Conservation (phyloP, 768 basidiomycete species). For the Kwoniella europaea region DNA sequence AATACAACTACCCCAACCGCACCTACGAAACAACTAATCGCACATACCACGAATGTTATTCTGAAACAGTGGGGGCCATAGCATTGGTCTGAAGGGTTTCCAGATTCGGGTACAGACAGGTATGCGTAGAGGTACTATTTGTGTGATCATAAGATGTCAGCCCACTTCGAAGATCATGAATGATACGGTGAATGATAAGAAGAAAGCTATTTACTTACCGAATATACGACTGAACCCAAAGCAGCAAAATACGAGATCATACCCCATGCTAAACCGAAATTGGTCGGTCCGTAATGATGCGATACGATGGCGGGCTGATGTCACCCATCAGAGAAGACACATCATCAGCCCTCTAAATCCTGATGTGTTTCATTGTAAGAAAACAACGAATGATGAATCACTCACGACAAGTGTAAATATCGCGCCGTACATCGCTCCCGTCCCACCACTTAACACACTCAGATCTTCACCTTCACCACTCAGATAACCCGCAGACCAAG, state of each 20-base stretch:
- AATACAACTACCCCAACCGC: constrained; percentile 40
- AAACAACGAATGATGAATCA: background rate
- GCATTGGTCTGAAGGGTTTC: constrained; percentile 29
- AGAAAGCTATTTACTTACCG: constrained; percentile 34
- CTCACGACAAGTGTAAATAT: constrained; percentile 56
- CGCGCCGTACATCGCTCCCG: constrained; percentile 53
- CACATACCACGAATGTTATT: constrained; percentile 47
- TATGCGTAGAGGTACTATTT: constrained; percentile 55
- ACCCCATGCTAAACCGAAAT: constrained; percentile 58
- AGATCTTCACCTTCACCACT: constrained; percentile 42
- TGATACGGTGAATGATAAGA: background rate
- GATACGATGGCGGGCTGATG: constrained; percentile 53
- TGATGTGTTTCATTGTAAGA: background rate
- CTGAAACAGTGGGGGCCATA: constrained; percentile 53
- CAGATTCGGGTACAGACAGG: constrained; percentile 31
- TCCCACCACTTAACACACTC: constrained; percentile 53
- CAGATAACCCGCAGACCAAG: constrained; percentile 43
- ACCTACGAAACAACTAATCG: constrained; percentile 41
- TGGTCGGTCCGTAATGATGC: constrained; percentile 56
- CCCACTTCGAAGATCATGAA: background rate
- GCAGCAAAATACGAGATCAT: constrained; percentile 58
- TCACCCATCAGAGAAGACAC: background rate
- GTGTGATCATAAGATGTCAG: background rate
- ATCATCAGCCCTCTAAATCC: background rate
- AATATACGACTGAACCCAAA: constrained; percentile 52